Base-by-base conservation (phyloP, 805 yeast genomes). In the Candida cerambycidarum region DNA sequence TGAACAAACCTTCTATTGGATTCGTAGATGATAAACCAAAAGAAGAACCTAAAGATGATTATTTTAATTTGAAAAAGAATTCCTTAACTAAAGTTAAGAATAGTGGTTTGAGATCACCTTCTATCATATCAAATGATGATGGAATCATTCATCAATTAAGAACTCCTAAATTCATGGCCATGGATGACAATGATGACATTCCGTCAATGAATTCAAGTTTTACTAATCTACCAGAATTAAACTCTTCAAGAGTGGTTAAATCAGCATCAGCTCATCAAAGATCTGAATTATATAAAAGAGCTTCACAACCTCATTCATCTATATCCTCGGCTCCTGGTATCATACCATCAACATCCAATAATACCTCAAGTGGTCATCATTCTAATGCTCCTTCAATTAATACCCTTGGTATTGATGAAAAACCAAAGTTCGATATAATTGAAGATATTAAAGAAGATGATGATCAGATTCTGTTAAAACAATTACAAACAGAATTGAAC, bases 1-100 rank as follows among this genome's bases (percentile, higher is more conserved):
- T 44, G 1, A 43, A 41, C 23, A 77, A 80, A 47, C 88, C 87
- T 1, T 76, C 89, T 0, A 80, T 82, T 29, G 65, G 72, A 57
- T 75, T 85, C 48, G 75, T 82, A 0, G 79, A 76, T 5, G 82
- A 80, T 8, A 40, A 48, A 6, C 48, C 48, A 2, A 43, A 42
- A 8, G 58, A 39, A 18, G 48, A 35, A 18, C 51, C 40, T n/a
- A 48, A 45, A 16, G 45, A 32, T 35, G 52, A 48, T 29, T 51
- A 43, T 42, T 48, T 52, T 42, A 35, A 23, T 41, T 30, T 43
- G 9, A 43, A 46, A 40, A 41, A 41, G 33, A 43, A 44, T n/a
- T 43, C 53, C 11, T 2, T 30, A 15, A 16, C 19, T n/a, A 24
- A 36, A 8, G 24, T 32, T 17, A 36, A 33, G 19, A 43, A 41